Evolutionary conservation across 495 filamentous ascomycete genomes (phyloP).

Genomic region (Podospora comata): DNA sequence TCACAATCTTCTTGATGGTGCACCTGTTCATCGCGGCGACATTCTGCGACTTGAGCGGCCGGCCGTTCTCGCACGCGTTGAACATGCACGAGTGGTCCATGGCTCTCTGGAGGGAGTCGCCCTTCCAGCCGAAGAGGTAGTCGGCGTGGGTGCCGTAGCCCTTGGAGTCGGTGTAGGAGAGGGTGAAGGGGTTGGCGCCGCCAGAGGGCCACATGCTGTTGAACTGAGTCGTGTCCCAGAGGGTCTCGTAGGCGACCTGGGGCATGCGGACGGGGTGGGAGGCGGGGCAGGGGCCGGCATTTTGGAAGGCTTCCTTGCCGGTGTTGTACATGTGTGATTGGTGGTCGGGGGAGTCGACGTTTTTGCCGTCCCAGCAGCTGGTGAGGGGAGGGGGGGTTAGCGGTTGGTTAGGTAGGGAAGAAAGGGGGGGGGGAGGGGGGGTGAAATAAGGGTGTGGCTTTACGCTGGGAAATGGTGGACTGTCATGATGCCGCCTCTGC

Average conservation of each 20-base stretch:
- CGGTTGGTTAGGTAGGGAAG: slow-evolving; percentile 2
- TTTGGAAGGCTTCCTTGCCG: slow-evolving; percentile 40
- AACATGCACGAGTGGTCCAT: slow-evolving; percentile 50
- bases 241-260: slow-evolving; percentile 51
- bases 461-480: slow-evolving; percentile 55
- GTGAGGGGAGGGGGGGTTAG: background rate
- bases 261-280: slow-evolving; percentile 50
- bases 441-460: slow-evolving; percentile 4
- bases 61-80: slow-evolving; percentile 41
- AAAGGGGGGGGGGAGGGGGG: slow-evolving; percentile 14
- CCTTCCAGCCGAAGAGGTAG: slow-evolving; percentile 51
- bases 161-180: slow-evolving; percentile 27
- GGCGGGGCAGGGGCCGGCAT: slow-evolving; percentile 46
- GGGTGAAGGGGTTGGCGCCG: slow-evolving; percentile 46
- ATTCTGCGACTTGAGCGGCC: slow-evolving; percentile 45
- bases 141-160: slow-evolving; percentile 49
- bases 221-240: slow-evolving; percentile 52
- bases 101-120: slow-evolving; percentile 44
- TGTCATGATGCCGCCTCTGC: slow-evolving; percentile 48
- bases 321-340: slow-evolving; percentile 53
- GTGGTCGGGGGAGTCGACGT: slow-evolving; percentile 57
- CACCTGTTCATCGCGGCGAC: slow-evolving; percentile 45
- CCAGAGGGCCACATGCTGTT: slow-evolving; percentile 46
- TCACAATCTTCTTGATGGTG: slow-evolving; percentile 40
- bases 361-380: slow-evolving; percentile 57